These are phyloP conservation scores for Annulohypoxylon bovei DNA, from an alignment of 495 filamentous ascomycete genomes.

Conservation along the genomic window DNA sequence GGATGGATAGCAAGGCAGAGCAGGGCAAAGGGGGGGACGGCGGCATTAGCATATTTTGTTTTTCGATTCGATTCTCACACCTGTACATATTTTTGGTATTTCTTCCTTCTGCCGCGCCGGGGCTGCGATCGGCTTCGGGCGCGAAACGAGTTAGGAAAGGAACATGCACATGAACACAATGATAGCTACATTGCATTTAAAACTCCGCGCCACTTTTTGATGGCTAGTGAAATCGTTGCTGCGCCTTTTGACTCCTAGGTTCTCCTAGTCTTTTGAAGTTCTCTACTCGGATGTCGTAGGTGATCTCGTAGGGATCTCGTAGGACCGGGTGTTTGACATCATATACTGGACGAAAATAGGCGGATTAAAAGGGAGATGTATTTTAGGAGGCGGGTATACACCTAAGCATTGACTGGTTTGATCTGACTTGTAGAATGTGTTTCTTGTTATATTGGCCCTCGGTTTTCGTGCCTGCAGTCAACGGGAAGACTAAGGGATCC, in stretches of 20 bases:
- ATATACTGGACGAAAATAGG: neutral
- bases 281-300: neutral
- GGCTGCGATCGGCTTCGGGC: neutral
- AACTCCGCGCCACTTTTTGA: neutral
- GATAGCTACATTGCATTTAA: neutral
- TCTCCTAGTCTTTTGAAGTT: neutral
- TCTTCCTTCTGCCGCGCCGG: conserved; percentile 1
- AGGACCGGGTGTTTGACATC: too few species aligned
- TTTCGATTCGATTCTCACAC: conserved; percentile 22
- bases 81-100: conserved; percentile 35
- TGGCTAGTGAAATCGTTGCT: neutral
- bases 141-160: neutral
- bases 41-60: neutral
- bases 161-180: conserved; percentile 7
- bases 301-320: neutral
- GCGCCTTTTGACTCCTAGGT: too few species aligned
- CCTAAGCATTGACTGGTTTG: too few species aligned
- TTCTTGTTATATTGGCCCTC: too few species aligned
- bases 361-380: too few species aligned
- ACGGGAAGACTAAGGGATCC: too few species aligned
- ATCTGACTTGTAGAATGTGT: too few species aligned
- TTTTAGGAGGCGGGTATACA: too few species aligned
- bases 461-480: too few species aligned
- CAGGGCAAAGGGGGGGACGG: neutral
- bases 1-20: conserved; percentile 5